Percentiles rank a stretch among this genome's conserved stretches.
These are phyloP conservation scores for Emmonsiellopsis sp. DNA, from an alignment of 2,329 filamentous ascomycete species.

Conservation along the genomic window DNA sequence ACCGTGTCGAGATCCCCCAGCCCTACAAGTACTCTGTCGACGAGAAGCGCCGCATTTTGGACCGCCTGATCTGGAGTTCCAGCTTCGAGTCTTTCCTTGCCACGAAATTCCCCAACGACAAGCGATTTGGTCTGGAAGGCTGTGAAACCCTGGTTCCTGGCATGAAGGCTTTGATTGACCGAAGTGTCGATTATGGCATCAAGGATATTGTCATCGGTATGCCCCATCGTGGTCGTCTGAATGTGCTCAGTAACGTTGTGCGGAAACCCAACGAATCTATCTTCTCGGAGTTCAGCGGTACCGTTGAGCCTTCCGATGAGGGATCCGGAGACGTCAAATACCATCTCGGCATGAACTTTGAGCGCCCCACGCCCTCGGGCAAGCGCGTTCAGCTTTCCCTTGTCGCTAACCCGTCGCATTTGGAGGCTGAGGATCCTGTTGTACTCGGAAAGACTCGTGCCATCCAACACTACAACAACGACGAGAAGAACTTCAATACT, in stretches of 20 bases:
- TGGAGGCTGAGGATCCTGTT: constrained; percentile 96
- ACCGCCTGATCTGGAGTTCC: constrained; percentile 96
- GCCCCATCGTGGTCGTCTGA: constrained; percentile 96
- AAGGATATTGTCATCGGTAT: constrained; percentile 99
- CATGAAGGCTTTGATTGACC: constrained; percentile 98
- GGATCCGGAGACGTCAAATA: constrained; percentile 99
- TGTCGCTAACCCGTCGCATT: constrained; percentile 94
- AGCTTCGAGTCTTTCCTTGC: constrained; percentile 94
- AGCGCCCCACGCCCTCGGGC: constrained; percentile 92
- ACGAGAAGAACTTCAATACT: constrained; percentile 77
- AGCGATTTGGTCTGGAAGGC: constrained; percentile 96
- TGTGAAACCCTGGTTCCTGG: constrained; percentile 94
- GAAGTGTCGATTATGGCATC: constrained; percentile 94
- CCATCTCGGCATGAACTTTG: constrained; percentile 99
- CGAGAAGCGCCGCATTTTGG: constrained; percentile 94
- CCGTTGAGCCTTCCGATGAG: constrained; percentile 78
- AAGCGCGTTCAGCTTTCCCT: constrained; percentile 99
- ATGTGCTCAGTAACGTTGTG: constrained; percentile 96
- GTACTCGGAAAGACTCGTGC: constrained; percentile 95
- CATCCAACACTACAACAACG: constrained; percentile 98
- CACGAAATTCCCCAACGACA: constrained; percentile 98
- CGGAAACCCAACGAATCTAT: constrained; percentile 99
- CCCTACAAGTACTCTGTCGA: constrained; percentile 97
- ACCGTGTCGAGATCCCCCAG: constrained; percentile 85
- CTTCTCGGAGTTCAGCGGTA: constrained; percentile 95